These are phyloP conservation scores for Camillea tinctor DNA, from an alignment of 2,329 filamentous ascomycete species.

Conservation along the genomic window DNA sequence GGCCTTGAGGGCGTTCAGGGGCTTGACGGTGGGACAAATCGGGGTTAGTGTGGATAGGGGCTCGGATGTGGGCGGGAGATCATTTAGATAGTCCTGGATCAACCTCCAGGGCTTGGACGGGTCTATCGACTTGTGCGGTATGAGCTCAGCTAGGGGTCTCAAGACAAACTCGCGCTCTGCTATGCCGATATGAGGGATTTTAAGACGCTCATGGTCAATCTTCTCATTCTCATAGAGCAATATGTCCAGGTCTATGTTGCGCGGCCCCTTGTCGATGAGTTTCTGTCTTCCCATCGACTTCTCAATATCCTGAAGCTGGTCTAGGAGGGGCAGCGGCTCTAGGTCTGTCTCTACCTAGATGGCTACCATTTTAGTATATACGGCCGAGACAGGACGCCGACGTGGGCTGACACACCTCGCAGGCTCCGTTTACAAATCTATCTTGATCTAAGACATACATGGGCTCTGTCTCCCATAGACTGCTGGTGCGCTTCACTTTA, in stretches of 20 bases:
- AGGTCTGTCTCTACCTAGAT: constrained; percentile 76
- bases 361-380: not conserved
- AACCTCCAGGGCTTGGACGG: constrained; percentile 58
- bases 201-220: constrained; percentile 70
- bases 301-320: constrained; percentile 83
- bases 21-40: constrained; percentile 45
- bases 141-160: constrained; percentile 75
- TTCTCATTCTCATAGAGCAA: constrained; percentile 72
- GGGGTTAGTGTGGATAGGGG: constrained; percentile 61
- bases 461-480: constrained; percentile 88
- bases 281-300: constrained; percentile 76
- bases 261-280: constrained; percentile 85
- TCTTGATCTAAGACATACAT: constrained; percentile 95
- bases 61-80: constrained; percentile 48
- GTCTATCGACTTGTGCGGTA: constrained; percentile 54
- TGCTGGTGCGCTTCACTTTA: constrained; percentile 75
- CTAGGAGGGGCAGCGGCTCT: constrained; percentile 71
- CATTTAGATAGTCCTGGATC: constrained; percentile 60
- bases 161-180: constrained; percentile 92
- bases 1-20: constrained; percentile 58
- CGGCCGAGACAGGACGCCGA: constrained; percentile 4
- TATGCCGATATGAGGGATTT: constrained; percentile 81
- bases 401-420: constrained; percentile 64
- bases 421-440: constrained; percentile 87
- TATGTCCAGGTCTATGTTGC: constrained; percentile 94